phyloP scores from a whole-genome alignment of 768 basidiomycete genomes.

The Suillus subluteus region DNA sequence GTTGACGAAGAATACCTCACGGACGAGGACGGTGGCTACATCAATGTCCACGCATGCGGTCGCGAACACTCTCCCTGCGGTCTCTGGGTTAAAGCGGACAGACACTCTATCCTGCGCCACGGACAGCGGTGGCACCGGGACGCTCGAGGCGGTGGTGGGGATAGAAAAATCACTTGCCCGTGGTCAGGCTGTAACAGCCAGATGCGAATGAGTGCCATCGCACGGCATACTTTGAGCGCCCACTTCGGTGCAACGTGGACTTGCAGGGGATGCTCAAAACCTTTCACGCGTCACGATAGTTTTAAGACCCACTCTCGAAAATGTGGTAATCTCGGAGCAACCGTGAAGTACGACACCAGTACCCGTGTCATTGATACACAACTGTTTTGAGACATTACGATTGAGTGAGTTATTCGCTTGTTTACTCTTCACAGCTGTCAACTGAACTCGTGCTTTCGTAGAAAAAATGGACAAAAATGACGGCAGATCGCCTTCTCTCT shows the following conservation, averaged over 20 bases:
- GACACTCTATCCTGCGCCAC: conserved; percentile 3
- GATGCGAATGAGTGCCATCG: neutral
- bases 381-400: neutral
- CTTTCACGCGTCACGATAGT: neutral
- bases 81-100: conserved; percentile 10
- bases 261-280: neutral
- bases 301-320: neutral
- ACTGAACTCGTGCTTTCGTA: neutral
- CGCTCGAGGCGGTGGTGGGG: neutral
- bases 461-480: too few species aligned
- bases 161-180: neutral
- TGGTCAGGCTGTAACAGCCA: conserved; percentile 7
- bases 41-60: neutral
- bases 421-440: neutral
- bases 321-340: neutral
- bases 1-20: neutral
- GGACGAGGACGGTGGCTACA: neutral
- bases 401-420: neutral
- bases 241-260: neutral
- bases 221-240: neutral
- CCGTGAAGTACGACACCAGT: neutral
- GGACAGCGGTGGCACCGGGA: conserved; percentile 4
- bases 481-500: too few species aligned
- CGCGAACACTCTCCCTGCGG: neutral
- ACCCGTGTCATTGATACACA: neutral